Evolutionary conservation across 352 stramenopile species (phyloP).

Genomic region (Globisporangium megalacanthum): DNA sequence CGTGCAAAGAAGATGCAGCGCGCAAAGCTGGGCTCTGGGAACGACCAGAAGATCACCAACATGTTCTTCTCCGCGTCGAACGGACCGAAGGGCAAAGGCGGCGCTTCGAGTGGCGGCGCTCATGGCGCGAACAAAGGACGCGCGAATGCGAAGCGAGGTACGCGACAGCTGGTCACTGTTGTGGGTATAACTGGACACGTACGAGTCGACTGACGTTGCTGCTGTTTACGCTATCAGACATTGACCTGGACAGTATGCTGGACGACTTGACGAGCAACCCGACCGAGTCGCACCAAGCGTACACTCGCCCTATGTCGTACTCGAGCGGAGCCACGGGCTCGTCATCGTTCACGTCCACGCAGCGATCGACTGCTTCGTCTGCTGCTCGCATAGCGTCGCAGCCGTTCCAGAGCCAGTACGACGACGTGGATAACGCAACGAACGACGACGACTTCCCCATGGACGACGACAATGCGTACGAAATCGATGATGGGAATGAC

Average conservation of each 20-base stretch:
- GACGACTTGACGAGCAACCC: constrained; percentile 82
- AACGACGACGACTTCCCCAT: constrained; percentile 11
- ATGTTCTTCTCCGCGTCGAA: constrained; percentile 79
- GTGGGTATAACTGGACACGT: neutral
- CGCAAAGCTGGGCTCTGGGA: constrained; percentile 63
- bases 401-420: constrained; percentile 10
- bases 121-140: constrained; percentile 12
- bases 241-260: constrained; percentile 84
- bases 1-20: constrained; percentile 82
- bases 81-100: constrained; percentile 28
- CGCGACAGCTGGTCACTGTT: neutral
- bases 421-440: constrained; percentile 6
- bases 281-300: constrained; percentile 47
- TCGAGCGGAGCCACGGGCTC: constrained; percentile 17
- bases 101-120: constrained; percentile 15
- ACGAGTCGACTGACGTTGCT: neutral
- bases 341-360: constrained; percentile 5
- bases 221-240: constrained; percentile 30
- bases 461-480: constrained; percentile 15
- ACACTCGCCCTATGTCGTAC: constrained; percentile 54
- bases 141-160: constrained; percentile 38
- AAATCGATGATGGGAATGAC: constrained; percentile 1
- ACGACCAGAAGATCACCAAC: constrained; percentile 86
- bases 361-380: constrained; percentile 8
- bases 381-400: neutral